Evolutionary conservation across 805 yeast genomes (phyloP), one percentile per base, ranked within the genome.

Genomic region (Ogataea pini): DNA sequence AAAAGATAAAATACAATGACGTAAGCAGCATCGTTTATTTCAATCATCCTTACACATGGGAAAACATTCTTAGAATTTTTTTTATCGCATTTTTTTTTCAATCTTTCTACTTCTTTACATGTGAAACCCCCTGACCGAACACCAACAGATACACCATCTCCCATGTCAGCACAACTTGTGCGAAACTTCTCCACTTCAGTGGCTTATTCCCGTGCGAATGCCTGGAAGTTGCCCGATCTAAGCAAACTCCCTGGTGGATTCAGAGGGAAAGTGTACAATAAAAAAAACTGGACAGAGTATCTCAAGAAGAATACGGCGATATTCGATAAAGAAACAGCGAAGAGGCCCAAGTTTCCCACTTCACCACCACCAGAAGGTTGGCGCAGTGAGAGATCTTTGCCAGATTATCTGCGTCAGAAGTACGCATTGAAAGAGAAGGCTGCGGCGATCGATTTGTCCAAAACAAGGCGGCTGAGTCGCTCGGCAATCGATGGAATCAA

Each of bases 331-430:
- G 55, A 56, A 10, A 43, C 52, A 16, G 36, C 44, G 13, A 42
- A 36, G 24, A 27, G 51, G 49, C 32, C 54, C 48, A 22, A 64
- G 8, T 29, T 34, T 13, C 36, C 48, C 7, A n/a, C 48, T 2
- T 59, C 51, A 25, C 49, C 63, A n/a, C 72, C 74, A 3, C 85
- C 85, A 1, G 54, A 55, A 33, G 65, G 66, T 48, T 80, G 81
- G 86, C 66, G 78, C 45, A 60, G 59, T 38, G 62, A 60, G 46
- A 60, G 48, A 37, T 57, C 52, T 48, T 68, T 71, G n/a, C 85
- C 87, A 1, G 80, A 75, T 29, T 91, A 96, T 94, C 70, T 78
- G 56, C 77, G 83, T 56, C 82, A 89, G 56, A 83, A 83, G 56
- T 76, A 75, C 55, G 80, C 94, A 0, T 52, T 86, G 20, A 69